Evolutionary conservation across 2,329 filamentous ascomycete species (phyloP), one percentile per base, ranked within the genome.

Genomic region (Dothideomycetes sp.): DNA sequence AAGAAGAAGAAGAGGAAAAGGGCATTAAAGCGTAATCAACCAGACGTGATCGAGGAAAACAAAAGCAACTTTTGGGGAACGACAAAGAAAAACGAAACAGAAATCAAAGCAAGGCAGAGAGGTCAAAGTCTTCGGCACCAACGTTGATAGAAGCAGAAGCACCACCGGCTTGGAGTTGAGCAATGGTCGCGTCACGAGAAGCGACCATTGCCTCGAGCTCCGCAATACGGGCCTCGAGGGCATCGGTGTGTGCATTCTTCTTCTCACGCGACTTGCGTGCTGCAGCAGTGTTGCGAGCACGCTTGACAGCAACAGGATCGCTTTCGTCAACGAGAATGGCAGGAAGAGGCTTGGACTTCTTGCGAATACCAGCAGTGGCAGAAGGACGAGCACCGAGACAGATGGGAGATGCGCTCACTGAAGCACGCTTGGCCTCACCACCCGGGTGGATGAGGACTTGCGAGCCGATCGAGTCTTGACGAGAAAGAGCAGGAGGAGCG

Each of bases 241-340:
- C 76, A 42, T 84, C 79, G 46, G 89, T 71, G 51, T 80, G 76
- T 58, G 82, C 73, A 43, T 84, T 78, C 69, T 94, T 94, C 50
- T 86, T 81, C 56, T 86, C 81, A 38, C 89, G 81, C 45, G 87
- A 94, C 67, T 94, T 94, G 51, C 89, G 86, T 53, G 89, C 89
- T 13, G 89, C 89, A 60, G 93, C 75, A 7, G 87, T 94, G 62
- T 95, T 96, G 51, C 87, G 82, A 36, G 87, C 88, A 60, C 89
- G 84, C 78, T 95, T 95, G 71, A 88, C 76, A 15, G 85, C 86
- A n/a, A 82, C 61, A 8, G 74, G 75, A 55, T 95, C 88, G 29
- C 53, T 65, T 1, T 79, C 75, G 51, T 95, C 84, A 25, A 87
- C 75, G 46, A 82, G 67, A 58, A 94, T 88, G 5, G 81, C 80